Evolutionary conservation across 176 grass and related monocot species (phyloP).

Genomic region (Oryza meyeriana): DNA sequence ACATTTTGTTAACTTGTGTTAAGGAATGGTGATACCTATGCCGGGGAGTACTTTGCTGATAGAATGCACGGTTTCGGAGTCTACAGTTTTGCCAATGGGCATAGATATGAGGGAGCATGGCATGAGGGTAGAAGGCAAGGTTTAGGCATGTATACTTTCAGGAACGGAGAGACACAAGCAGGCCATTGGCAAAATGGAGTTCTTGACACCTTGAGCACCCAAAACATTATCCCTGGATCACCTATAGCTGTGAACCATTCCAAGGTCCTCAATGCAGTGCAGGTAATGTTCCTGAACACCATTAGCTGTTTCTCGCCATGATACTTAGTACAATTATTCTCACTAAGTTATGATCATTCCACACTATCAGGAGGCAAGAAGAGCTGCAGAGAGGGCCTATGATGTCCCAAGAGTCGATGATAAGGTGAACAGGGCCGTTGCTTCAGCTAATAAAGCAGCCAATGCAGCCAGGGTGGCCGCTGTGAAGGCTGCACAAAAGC

Average conservation of each 20-base stretch:
- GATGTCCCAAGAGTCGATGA: constrained; percentile 75
- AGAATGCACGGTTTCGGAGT: constrained; percentile 98
- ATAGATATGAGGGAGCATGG: constrained; percentile 96
- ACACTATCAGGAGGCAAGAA: constrained; percentile 79
- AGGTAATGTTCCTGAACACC: constrained; percentile 48
- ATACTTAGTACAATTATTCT: constrained; percentile 3
- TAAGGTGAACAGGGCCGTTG: constrained; percentile 80
- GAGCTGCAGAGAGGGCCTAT: constrained; percentile 87
- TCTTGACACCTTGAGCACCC: constrained; percentile 82
- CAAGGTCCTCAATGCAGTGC: constrained; percentile 89
- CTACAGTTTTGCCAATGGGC: constrained; percentile 96
- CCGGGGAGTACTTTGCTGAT: constrained; percentile 97
- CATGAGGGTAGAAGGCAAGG: constrained; percentile 94
- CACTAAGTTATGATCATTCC: constrained; percentile 27
- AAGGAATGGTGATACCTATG: constrained; percentile 93
- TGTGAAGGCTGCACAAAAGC: constrained; percentile 88
- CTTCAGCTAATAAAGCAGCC: constrained; percentile 87
- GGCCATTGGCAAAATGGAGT: constrained; percentile 97
- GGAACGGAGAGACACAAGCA: constrained; percentile 94
- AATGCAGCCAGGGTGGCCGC: constrained; percentile 95
- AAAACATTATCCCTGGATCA: constrained; percentile 63
- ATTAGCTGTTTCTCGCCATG: not conserved
- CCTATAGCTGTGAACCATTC: constrained; percentile 84
- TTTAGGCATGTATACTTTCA: constrained; percentile 97
- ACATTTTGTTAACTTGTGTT: constrained; percentile 33